These are phyloP conservation scores for Aspergillus carlsbadensis DNA, from an alignment of 495 filamentous ascomycete genomes.

Conservation along the genomic window DNA sequence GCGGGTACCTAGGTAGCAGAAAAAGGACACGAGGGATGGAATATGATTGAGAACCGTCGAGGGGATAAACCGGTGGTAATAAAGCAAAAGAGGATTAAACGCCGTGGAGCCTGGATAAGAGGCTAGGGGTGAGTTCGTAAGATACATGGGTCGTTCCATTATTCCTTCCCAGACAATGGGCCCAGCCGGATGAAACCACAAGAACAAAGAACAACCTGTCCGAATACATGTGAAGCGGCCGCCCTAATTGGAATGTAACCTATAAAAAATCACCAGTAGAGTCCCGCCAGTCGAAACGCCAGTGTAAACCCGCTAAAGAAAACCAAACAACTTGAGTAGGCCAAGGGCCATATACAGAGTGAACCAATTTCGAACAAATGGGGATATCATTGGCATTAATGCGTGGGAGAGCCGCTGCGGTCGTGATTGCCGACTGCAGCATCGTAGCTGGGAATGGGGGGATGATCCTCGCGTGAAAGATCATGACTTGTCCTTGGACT, in stretches of 20 bases:
- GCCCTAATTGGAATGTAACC: constrained; percentile 14
- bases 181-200: constrained; percentile 1
- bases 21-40: constrained; percentile 3
- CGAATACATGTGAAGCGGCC: constrained; percentile 24
- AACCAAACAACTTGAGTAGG: constrained; percentile 15
- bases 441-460: constrained; percentile 61
- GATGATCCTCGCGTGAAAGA: constrained; percentile 39
- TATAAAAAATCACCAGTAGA: constrained; percentile 17
- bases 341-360: constrained; percentile 14
- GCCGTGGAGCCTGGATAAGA: neutral
- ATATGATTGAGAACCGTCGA: constrained; percentile 3
- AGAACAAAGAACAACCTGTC: constrained; percentile 14
- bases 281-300: constrained; percentile 27
- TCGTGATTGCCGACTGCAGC: constrained; percentile 52
- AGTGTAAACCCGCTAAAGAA: constrained; percentile 33
- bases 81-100: neutral
- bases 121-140: neutral
- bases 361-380: constrained; percentile 6
- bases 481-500: constrained; percentile 55
- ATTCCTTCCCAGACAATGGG: constrained; percentile 3
- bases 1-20: neutral
- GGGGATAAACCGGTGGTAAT: neutral
- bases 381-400: neutral
- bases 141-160: constrained; percentile 2
- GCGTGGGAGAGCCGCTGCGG: constrained; percentile 9